These are phyloP conservation scores for Candida alai DNA, from an alignment of 805 yeast genomes.

Conservation along the genomic window DNA sequence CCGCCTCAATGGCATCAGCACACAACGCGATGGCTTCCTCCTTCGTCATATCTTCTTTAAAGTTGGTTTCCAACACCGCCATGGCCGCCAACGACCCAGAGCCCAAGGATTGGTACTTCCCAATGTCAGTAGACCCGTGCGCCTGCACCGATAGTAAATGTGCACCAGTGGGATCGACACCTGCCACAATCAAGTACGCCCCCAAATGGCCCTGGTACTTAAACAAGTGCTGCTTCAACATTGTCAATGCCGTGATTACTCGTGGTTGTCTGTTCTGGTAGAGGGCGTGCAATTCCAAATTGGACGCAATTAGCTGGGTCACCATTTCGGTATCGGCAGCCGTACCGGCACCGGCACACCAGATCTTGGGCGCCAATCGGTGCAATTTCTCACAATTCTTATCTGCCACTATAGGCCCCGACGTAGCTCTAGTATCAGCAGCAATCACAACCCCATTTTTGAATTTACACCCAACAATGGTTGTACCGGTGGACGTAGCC, in stretches of 20 bases:
- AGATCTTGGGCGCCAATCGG: constrained; percentile 81
- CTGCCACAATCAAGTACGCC: constrained; percentile 97
- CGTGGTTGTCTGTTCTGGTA: constrained; percentile 84
- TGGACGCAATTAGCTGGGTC: constrained; percentile 87
- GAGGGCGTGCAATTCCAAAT: constrained; percentile 84
- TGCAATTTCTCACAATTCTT: constrained; percentile 96
- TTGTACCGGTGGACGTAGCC: constrained; percentile 98
- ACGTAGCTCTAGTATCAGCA: constrained; percentile 97
- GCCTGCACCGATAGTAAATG: constrained; percentile 92
- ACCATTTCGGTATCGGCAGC: constrained; percentile 99
- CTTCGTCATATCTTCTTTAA: constrained; percentile 72
- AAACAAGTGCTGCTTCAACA: constrained; percentile 92
- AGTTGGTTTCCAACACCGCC: constrained; percentile 90
- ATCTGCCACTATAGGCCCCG: constrained; percentile 95
- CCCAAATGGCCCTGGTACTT: constrained; percentile 97
- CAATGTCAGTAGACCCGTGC: constrained; percentile 96
- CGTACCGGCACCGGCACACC: constrained; percentile 99
- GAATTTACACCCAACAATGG: constrained; percentile 94
- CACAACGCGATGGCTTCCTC: constrained; percentile 92
- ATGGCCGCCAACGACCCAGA: constrained; percentile 98
- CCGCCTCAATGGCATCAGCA: constrained; percentile 91
- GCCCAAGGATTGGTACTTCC: constrained; percentile 87
- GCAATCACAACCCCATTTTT: constrained; percentile 95
- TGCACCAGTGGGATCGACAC: constrained; percentile 94
- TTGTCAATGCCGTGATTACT: constrained; percentile 87